Base-by-base conservation (phyloP, 2,329 filamentous ascomycete genomes). In the Xylaria sp. region DNA sequence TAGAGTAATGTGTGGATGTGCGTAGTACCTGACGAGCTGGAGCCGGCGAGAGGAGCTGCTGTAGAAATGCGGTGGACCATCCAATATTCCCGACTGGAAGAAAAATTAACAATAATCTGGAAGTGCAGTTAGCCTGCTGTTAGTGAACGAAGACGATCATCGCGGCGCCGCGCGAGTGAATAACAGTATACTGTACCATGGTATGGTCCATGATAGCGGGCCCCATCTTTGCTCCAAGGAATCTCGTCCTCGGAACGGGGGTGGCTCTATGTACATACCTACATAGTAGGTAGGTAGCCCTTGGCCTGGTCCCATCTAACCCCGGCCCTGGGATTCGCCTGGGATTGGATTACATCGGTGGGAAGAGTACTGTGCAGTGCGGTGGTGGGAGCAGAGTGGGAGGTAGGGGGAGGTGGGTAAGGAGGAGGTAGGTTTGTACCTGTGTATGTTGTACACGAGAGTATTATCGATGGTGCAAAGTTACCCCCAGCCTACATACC, bases 101-200 rank as follows among this genome's bases (percentile, higher is more conserved):
- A 69, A 69, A 70, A 61, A 27, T 27, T 27, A 27, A 27, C 24
- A 56, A 58, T 21, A 42, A 11, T 24, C 24, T 50, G 36, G 24
- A 64, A 65, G 36, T 24, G 48, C 27, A 36, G 14, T 8, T 36
- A 36, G 7, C 24, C 4, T 47, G 27, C 32, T 57, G 64, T 57
- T 60, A 36, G 47, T 34, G 61, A 54, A 67, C 47, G 58, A 58
- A 61, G 30, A 30, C 54, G 59, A 64, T 68, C 60, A 57, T 55
- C 54, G 58, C 58, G 34, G 62, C 57, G n/a, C 55, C 24, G 39
- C 60, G 60, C 36, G 58, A 32, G 19, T 34, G 51, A 66, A 11
- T 58, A 30, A 39, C 45, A 57, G 59, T 54, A 34, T 17, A 19
- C 55, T 9, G 54, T 64, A 64, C 60, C 55, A 39, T 17, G 30